Evolutionary conservation across 2,329 filamentous ascomycete species (phyloP), one percentile per base, ranked within the genome.

Genomic region (Aspergillus tanneri): DNA sequence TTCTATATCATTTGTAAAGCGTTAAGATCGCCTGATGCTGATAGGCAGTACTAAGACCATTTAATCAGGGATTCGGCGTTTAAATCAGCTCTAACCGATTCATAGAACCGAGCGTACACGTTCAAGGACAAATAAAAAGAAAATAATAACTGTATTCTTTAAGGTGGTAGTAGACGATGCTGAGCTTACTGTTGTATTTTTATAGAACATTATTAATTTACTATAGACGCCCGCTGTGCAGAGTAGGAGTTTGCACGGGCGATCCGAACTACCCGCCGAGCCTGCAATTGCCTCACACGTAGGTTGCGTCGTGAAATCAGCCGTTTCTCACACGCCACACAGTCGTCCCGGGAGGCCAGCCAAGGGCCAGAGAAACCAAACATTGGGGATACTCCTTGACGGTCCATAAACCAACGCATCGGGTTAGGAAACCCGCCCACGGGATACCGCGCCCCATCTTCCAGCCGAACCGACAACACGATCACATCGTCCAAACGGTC

Each of bases 321-420:
- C 27, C 40, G 27, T 21, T 21, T 28, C 18, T 18, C 27, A 32
- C 27, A 43, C 12, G 27, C 27, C 40, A 11, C 22, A 30, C 27
- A 43, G n/a, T 43, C 40, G n/a, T 43, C 40, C 22, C 40, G 40
- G 14, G 16, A 11, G 21, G 16, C 27, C 18, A 43, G 16, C 11
- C 27, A 16, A 32, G 16, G n/a, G 14, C 40, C 40, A 10, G 40
- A 24, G 21, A 43, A 34, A 25, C 40, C 40, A 25, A 32, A 43
- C 11, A 25, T 32, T 16, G 40, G 27, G 16, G 40, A 22, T 24
- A 46, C 22, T 34, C 43, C 43, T 16, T 46, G 43, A 8, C 21
- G 43, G 21, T 39, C 19, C 22, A 46, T 40, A 18, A 46, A 46
- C 35, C 43, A 39, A 16, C 34, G 43, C 23, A 46, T 23, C 10